Percentiles rank a stretch among this genome's conserved stretches.
These are phyloP conservation scores for Eucalyptus dawsonii DNA, from an alignment of 345 rosid genomes.

Conservation along the genomic window DNA sequence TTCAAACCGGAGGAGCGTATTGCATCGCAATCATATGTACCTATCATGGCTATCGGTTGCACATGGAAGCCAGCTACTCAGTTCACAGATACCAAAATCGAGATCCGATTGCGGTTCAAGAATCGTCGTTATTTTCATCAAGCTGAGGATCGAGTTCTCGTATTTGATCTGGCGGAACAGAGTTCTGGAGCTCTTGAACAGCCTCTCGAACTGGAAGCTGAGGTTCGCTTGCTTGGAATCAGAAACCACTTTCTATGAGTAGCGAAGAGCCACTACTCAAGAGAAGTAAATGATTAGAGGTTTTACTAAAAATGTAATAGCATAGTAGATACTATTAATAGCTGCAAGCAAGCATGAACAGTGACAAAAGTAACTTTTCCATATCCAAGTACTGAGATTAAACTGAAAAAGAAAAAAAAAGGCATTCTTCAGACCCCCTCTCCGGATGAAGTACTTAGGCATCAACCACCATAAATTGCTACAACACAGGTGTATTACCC, in stretches of 20 bases:
- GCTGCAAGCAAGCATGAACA: background rate
- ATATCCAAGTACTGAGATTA: background rate
- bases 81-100: background rate
- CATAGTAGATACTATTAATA: background rate
- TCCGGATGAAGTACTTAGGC: background rate
- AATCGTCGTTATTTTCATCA: background rate
- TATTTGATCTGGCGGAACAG: background rate
- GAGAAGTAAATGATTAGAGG: background rate
- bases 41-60: background rate
- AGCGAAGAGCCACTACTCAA: background rate
- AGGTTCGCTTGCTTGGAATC: background rate
- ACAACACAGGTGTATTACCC: background rate
- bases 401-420: background rate
- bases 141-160: background rate
- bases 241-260: background rate
- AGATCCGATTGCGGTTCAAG: background rate
- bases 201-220: background rate
- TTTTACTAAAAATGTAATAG: background rate
- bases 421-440: background rate
- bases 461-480: background rate
- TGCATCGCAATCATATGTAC: background rate
- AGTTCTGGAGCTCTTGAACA: background rate
- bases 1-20: background rate
- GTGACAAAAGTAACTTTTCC: background rate
- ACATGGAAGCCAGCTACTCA: background rate